Evolutionary conservation across 495 filamentous ascomycete species (phyloP).

Genomic region (Xylaria longipes): DNA sequence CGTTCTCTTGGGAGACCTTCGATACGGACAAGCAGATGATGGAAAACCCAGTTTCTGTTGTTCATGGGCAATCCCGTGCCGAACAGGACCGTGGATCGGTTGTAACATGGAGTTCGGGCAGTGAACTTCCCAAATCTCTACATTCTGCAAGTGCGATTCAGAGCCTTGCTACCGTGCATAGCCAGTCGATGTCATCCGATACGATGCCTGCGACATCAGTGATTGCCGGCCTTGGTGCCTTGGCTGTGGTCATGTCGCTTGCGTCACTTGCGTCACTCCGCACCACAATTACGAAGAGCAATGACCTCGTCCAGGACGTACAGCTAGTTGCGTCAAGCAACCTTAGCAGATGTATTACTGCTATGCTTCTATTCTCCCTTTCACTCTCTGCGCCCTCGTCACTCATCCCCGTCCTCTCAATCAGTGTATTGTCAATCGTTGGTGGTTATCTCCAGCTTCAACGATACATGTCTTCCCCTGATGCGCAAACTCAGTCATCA

Average conservation of each 20-base stretch:
- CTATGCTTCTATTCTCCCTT: slow-evolving; percentile 6
- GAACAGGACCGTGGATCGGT: not conserved
- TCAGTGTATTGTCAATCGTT: not conserved
- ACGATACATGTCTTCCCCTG: not conserved
- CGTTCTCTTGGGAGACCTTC: not conserved
- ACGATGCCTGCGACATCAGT: not conserved
- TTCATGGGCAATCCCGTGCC: too few species aligned
- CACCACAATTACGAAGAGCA: not conserved
- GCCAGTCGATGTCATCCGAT: not conserved
- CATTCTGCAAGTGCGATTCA: not conserved
- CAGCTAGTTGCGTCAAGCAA: not conserved
- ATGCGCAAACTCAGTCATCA: not conserved
- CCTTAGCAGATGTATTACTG: not conserved
- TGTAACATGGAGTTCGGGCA: not conserved
- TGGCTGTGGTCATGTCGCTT: not conserved
- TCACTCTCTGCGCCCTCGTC: not conserved
- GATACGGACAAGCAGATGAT: not conserved
- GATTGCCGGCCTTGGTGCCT: not conserved
- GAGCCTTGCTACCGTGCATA: not conserved
- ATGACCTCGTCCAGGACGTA: too few species aligned
- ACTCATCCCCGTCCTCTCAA: not conserved
- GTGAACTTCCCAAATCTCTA: not conserved
- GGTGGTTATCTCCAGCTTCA: not conserved
- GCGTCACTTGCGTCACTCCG: not conserved
- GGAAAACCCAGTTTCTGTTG: not conserved